A percentile compares a stretch with the other conserved stretches of the same genome.
phyloP scores from a whole-genome alignment of 208 protist genomes.

The Trypanosoma boissoni region DNA sequence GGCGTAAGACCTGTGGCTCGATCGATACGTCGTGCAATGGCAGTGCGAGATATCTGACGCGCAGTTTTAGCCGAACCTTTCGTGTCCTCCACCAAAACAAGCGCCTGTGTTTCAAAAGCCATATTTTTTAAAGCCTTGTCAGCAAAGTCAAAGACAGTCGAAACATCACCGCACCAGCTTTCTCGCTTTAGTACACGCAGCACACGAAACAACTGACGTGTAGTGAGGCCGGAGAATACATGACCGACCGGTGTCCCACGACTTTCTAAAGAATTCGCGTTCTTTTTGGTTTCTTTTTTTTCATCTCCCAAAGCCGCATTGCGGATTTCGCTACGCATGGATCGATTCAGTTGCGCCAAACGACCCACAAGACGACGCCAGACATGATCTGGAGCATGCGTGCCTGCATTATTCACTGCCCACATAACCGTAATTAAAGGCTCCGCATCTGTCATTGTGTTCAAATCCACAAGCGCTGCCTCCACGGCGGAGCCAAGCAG shows the following conservation, averaged over 20 bases:
- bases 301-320: not conserved
- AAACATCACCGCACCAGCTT: slow-evolving; percentile 42
- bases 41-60: slow-evolving; percentile 4
- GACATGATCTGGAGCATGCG: slow-evolving; percentile 52
- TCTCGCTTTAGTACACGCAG: slow-evolving; percentile 54
- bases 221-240: slow-evolving; percentile 74
- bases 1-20: slow-evolving; percentile 35
- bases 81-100: not conserved
- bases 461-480: slow-evolving; percentile 35
- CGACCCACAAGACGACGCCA: slow-evolving; percentile 48
- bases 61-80: not conserved
- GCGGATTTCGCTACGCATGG: slow-evolving; percentile 24
- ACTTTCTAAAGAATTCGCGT: not conserved
- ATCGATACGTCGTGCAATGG: slow-evolving; percentile 26
- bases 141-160: slow-evolving; percentile 46
- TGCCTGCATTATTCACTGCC: slow-evolving; percentile 41
- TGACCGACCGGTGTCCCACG: slow-evolving; percentile 28
- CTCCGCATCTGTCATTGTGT: slow-evolving; percentile 30
- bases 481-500: slow-evolving; percentile 52
- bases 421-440: slow-evolving; percentile 65
- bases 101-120: slow-evolving; percentile 62
- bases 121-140: slow-evolving; percentile 76
- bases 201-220: slow-evolving; percentile 70
- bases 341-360: slow-evolving; percentile 45
- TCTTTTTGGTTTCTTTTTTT: not conserved